Evolutionary conservation across 371 early-diverging fungal genomes (phyloP), one percentile per base, ranked within the genome.

Genomic region (Mycotypha africana): DNA sequence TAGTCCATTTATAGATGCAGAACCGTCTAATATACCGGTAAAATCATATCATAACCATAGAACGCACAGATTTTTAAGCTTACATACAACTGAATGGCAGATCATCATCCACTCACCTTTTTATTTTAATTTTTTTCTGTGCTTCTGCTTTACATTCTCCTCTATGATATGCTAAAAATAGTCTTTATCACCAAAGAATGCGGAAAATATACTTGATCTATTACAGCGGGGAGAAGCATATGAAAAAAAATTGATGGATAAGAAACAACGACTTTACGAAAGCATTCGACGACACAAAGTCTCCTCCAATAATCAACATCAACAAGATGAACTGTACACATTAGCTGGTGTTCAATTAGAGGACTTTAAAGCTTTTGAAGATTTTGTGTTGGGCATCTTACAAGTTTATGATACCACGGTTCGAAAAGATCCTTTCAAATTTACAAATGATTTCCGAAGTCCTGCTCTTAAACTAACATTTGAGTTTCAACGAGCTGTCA

Each of bases 401-500:
- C 53, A 67, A n/a, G 53, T 70, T 1, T 74, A 74, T 36, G 59
- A 50, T 4, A 35, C 56, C 24, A 64, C 66, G 1, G 69, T 74
- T 2, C 51, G 47, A 12, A 44, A 53, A 39, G 38, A n/a, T 36
- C 35, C 38, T 2, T 16, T 39, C 22, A 31, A 45, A 21, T 32
- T 50, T 7, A 22, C 47, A 2, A 66, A 63, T 22, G 70, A 74
- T 38, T 74, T 63, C 22, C 42, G 64, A 33, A 66, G 62, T n/a
- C 68, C 70, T 17, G 65, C 70, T 2, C 45, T 74, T 2, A 60
- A 60, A 32, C 44, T 70, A 14, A 59, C 70, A 2, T 68, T 62
- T 49, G 70, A 70, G 37, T 70, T 74, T 38, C 68, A 70, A 45
- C 46, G 58, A 14, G 70, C 75, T 6, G 59, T 74, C 23, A 63